Conservation (phyloP, 139 green algal species). For the Tetraselmis chui region DNA sequence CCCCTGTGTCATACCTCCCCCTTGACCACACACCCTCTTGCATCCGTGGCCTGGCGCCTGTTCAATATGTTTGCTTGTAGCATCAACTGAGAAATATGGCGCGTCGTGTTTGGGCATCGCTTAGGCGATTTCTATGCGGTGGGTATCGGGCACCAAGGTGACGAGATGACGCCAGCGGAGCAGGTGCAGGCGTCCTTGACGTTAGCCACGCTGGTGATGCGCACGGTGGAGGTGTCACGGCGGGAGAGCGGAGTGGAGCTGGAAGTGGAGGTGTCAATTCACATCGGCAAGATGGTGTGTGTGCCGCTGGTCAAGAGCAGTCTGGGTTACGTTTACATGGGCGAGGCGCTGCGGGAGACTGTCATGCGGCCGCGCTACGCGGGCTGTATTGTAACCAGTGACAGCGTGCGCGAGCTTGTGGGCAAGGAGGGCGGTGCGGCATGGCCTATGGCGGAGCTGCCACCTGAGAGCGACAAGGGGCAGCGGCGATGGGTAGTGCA, state of each 20-base stretch:
- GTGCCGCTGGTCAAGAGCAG: background rate
- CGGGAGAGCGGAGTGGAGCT: background rate
- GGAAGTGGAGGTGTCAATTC: background rate
- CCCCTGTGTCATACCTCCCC: too few species aligned
- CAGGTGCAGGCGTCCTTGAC: background rate
- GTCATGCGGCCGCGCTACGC: background rate
- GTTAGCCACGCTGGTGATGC: background rate
- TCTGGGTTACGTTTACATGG: background rate
- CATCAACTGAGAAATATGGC: too few species aligned
- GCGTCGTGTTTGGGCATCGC: too few species aligned
- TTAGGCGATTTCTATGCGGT: background rate
- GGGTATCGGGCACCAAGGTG: background rate
- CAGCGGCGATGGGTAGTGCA: background rate
- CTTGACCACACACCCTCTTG: too few species aligned
- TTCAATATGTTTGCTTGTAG: too few species aligned
- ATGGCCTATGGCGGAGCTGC: background rate
- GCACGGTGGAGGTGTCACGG: background rate
- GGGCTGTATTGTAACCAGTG: too few species aligned
- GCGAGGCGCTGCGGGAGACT: too few species aligned
- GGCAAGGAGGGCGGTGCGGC: background rate
- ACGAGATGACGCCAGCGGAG: background rate
- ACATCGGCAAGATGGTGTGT: background rate
- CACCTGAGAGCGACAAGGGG: too few species aligned
- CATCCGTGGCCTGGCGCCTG: too few species aligned
- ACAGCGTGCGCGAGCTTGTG: background rate